phyloP scores from a whole-genome alignment of 176 grass and related monocot species.

The Bolboschoenus planiculmis region DNA sequence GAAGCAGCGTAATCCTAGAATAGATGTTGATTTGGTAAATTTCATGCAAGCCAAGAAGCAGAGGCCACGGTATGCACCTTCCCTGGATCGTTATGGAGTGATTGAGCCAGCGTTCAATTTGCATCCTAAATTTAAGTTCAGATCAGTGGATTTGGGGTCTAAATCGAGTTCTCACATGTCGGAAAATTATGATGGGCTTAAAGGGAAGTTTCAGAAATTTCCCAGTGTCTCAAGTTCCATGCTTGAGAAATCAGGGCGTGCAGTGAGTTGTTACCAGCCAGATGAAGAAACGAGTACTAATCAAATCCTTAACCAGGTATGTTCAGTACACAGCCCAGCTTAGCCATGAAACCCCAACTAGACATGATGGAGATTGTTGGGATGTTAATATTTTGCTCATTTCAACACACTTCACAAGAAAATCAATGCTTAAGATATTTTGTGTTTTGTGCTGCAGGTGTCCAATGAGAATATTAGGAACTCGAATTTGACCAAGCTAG shows the following conservation, averaged over 20 bases:
- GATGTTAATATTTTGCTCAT: neutral
- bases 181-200: neutral
- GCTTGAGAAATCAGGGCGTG: neutral
- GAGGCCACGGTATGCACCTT: slow-evolving; percentile 28
- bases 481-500: slow-evolving; percentile 32
- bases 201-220: slow-evolving; percentile 15
- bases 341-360: neutral
- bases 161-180: neutral
- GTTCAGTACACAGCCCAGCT: neutral
- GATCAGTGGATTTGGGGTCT: neutral
- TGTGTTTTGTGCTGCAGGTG: slow-evolving; percentile 18
- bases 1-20: slow-evolving; percentile 54
- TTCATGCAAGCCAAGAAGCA: slow-evolving; percentile 76
- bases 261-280: slow-evolving; percentile 17
- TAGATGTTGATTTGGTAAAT: slow-evolving; percentile 68
- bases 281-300: slow-evolving; percentile 34
- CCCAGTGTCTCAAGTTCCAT: neutral
- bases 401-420: neutral
- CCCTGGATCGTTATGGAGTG: slow-evolving; percentile 43
- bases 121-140: slow-evolving; percentile 3
- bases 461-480: slow-evolving; percentile 26
- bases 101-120: slow-evolving; percentile 36
- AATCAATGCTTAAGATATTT: neutral
- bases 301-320: slow-evolving; percentile 43
- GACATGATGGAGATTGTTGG: neutral